phyloP scores from a whole-genome alignment of 805 yeast genomes.

The Candida ipomoeae region DNA sequence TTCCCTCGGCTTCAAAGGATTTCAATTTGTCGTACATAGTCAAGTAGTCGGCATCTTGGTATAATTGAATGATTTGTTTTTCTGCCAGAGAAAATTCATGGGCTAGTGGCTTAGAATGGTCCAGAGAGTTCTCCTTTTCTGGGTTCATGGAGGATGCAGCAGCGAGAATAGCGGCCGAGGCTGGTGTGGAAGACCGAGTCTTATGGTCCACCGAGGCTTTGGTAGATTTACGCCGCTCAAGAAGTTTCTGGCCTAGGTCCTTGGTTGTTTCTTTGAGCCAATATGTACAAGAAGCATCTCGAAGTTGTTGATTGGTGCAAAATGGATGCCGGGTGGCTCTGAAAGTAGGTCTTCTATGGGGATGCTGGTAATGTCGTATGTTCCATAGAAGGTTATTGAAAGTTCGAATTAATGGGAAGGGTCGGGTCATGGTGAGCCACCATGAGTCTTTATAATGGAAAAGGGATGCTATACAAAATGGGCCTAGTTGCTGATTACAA shows the following conservation, averaged over 20 bases:
- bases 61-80: slow-evolving; percentile 13
- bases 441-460: slow-evolving; percentile 4
- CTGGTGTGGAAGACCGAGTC: not conserved
- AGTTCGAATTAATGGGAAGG: slow-evolving; percentile 13
- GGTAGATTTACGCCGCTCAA: not conserved
- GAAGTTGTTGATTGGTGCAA: slow-evolving; percentile 16
- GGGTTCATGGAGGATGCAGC: not conserved
- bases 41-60: slow-evolving; percentile 9
- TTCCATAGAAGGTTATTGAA: slow-evolving; percentile 14
- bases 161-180: not conserved
- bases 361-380: slow-evolving; percentile 13
- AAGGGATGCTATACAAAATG: not conserved
- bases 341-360: slow-evolving; percentile 11
- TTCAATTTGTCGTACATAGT: slow-evolving; percentile 11
- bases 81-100: slow-evolving; percentile 9
- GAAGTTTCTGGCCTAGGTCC: slow-evolving; percentile 9
- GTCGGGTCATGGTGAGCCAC: slow-evolving; percentile 10
- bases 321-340: slow-evolving; percentile 16
- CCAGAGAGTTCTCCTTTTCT: not conserved
- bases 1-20: slow-evolving; percentile 7
- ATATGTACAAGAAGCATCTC: slow-evolving; percentile 15
- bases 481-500: not conserved
- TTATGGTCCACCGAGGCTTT: not conserved
- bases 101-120: not conserved
- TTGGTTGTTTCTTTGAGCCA: slow-evolving; percentile 16